Evolutionary conservation across 2,329 filamentous ascomycete genomes (phyloP).

Genomic region (Nannizziopsis barbatae): DNA sequence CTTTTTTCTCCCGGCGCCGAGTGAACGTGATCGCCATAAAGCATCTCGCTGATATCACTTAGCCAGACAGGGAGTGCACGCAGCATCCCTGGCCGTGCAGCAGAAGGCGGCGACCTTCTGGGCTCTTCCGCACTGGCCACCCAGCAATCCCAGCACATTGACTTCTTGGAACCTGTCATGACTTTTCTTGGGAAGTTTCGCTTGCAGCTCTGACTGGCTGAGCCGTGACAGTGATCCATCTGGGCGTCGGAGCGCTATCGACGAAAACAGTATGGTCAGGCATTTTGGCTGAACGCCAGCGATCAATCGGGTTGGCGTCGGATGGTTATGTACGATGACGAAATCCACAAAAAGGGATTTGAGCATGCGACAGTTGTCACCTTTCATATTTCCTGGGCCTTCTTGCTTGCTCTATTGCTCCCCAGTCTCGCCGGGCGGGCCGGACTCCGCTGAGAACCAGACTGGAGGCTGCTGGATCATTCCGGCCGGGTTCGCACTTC

Average conservation of each 20-base stretch:
- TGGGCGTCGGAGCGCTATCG: constrained; percentile 1
- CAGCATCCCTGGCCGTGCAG: not conserved
- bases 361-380: constrained; percentile 9
- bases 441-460: not conserved
- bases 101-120: not conserved
- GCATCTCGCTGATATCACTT: not conserved
- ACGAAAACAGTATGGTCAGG: not conserved
- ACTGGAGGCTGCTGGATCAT: too few species aligned
- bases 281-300: not conserved
- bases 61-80: not conserved
- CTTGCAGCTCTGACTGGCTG: not conserved
- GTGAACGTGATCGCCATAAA: constrained; percentile 7
- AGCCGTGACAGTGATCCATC: not conserved
- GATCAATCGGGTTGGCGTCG: constrained; percentile 5
- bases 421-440: not conserved
- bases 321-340: not conserved
- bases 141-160: not conserved
- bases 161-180: constrained; percentile 1
- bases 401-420: not conserved
- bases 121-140: constrained; percentile 1
- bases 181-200: not conserved
- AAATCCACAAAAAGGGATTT: not conserved
- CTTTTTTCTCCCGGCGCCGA: not conserved
- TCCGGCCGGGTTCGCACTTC: too few species aligned
- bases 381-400: not conserved